Evolutionary conservation across 345 rosid genomes (phyloP), one percentile per base, ranked within the genome.

Genomic region (Gossypium turneri): DNA sequence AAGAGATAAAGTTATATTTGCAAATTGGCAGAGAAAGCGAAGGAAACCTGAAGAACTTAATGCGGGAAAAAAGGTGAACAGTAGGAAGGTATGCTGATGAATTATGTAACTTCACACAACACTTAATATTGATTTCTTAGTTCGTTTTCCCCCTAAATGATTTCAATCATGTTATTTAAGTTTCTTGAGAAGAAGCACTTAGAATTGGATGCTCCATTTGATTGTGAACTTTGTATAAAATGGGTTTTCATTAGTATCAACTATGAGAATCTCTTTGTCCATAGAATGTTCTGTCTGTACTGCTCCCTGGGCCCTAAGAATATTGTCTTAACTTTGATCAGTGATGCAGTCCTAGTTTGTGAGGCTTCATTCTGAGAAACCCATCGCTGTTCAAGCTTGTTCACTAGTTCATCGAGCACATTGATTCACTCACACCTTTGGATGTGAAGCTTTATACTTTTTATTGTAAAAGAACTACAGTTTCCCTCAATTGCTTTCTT

Each of bases 1-100:
- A 56, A 52, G 57, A 43, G 17, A 75, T 53, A 41, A 59, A 44
- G 56, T 52, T 67, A 60, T 72, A 75, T 47, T 47, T 52, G 55
- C 47, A 79, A 71, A 81, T 79, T 74, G 43, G 34, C 86, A 95
- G 99, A 88, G 94, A 82, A 95, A 95, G 82, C 85, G 97, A 81
- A 89, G 97, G 83, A 94, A 92, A 87, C 78, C 85, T 55, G 94
- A 92, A 68, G 97, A 94, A 53, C 76, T 79, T 65, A 79, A 72
- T 50, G 22, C 70, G 53, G 97, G 90, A 19, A 92, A 80, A 85
- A 91, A 88, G 83, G 68, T 79, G 73, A 82, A 74, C 84, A 78
- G 63, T 72, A 84, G 86, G 84, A 91, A 90, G 99, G 99, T 93
- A 86, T 73, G 84, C 51, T 79, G 72, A 60, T 73, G 55, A 73